Conservation (phyloP, 2,329 filamentous ascomycete species). For the Venturia oleaginea region DNA sequence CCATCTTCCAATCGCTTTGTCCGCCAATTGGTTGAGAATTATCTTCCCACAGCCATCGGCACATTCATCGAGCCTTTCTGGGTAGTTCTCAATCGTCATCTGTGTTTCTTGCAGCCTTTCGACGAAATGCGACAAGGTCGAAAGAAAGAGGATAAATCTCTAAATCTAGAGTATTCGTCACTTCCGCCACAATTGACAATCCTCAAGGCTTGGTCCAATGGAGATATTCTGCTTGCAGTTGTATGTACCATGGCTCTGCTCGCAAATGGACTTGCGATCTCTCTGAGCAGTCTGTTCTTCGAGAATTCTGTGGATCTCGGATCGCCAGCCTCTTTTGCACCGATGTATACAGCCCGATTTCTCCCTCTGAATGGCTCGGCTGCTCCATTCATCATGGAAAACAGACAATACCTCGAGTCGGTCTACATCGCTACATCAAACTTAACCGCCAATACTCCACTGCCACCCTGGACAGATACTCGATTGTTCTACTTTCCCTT, state of each 20-base stretch:
- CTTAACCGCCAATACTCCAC: conserved; percentile 29
- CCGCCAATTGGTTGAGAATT: conserved; percentile 37
- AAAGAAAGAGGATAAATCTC: conserved; percentile 22
- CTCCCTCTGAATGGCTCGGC: conserved; percentile 22
- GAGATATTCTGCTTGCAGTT: conserved; percentile 38
- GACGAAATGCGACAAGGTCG: conserved; percentile 38
- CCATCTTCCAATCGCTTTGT: conserved; percentile 29
- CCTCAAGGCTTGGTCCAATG: conserved; percentile 35
- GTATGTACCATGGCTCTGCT: conserved; percentile 43
- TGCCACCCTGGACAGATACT: conserved; percentile 43
- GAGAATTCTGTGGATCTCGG: conserved; percentile 22
- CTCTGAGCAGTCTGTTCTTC: conserved; percentile 43
- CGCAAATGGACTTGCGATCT: conserved; percentile 45
- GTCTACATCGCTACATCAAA: conserved; percentile 41
- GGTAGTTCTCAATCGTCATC: conserved; percentile 43
- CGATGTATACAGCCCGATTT: conserved; percentile 19
- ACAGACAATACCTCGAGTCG: conserved; percentile 23
- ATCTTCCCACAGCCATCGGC: conserved; percentile 45
- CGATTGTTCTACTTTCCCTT: conserved; percentile 42
- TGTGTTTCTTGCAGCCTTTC: conserved; percentile 48
- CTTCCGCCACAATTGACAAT: conserved; percentile 46
- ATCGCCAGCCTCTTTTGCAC: conserved; percentile 12
- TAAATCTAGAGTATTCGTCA: conserved; percentile 43
- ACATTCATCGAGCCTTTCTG: conserved; percentile 51
- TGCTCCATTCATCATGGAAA: neutral